Conservation (phyloP, 768 basidiomycete genomes). For the Mycena vitilis region DNA sequence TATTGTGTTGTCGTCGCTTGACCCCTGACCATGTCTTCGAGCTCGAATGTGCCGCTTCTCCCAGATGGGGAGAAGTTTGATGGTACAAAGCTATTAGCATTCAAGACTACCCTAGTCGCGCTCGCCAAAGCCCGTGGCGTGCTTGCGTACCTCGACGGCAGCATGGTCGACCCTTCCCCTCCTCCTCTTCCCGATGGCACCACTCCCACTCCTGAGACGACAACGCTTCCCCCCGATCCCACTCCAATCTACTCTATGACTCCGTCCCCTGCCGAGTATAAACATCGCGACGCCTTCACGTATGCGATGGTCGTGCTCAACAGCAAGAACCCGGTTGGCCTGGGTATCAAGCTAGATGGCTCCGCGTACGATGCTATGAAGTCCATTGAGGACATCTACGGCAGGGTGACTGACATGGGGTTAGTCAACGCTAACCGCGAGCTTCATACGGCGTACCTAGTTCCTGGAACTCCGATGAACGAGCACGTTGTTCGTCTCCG, state of each 20-base stretch:
- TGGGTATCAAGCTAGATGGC: conserved; percentile 38
- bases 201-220: not conserved
- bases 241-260: conserved; percentile 22
- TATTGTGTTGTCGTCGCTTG: conserved; percentile 7
- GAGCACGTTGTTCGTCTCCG: conserved; percentile 34
- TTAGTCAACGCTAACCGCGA: conserved; percentile 21
- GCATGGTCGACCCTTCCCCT: not conserved
- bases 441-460: conserved; percentile 16
- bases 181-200: not conserved
- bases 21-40: conserved; percentile 8
- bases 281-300: conserved; percentile 34
- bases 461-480: conserved; percentile 31
- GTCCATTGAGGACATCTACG: conserved; percentile 32
- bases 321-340: conserved; percentile 38
- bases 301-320: conserved; percentile 12
- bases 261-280: conserved; percentile 39
- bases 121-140: conserved; percentile 21
- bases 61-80: conserved; percentile 23
- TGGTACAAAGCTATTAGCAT: not conserved
- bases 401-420: conserved; percentile 24
- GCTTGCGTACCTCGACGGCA: conserved; percentile 8
- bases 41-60: conserved; percentile 8
- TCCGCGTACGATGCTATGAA: conserved; percentile 40
- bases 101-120: conserved; percentile 3
- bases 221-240: conserved; percentile 2